Evolutionary conservation across 1,139 yeast genomes (phyloP).

Genomic region (Candida glucosophila): DNA sequence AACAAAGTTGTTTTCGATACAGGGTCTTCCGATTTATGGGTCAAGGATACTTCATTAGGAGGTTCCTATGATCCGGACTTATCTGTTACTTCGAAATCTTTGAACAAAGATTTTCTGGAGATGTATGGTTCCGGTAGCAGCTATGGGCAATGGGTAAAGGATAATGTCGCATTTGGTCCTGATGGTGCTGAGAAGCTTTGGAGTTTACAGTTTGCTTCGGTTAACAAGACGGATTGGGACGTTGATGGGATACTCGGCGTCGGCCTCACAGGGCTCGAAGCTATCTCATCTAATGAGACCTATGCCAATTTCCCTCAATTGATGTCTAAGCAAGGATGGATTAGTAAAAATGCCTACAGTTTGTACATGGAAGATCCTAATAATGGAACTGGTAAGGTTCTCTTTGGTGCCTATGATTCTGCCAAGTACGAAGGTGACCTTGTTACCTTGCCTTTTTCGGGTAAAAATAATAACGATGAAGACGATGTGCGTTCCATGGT

Average conservation of each 20-base stretch:
- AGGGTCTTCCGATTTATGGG: slow-evolving; percentile 31
- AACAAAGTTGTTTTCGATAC: slow-evolving; percentile 10
- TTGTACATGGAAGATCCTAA: slow-evolving; percentile 18
- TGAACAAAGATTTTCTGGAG: slow-evolving; percentile 7
- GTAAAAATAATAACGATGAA: slow-evolving; percentile 1
- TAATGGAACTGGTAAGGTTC: slow-evolving; percentile 15
- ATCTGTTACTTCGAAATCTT: slow-evolving; percentile 7
- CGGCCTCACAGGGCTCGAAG: slow-evolving; percentile 2
- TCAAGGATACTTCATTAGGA: slow-evolving; percentile 8
- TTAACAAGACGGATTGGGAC: slow-evolving; percentile 21
- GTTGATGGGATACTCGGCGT: slow-evolving; percentile 36
- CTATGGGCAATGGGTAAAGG: slow-evolving; percentile 47
- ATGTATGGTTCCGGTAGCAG: slow-evolving; percentile 4
- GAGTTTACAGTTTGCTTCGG: slow-evolving; percentile 39
- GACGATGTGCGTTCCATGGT: slow-evolving; percentile 1
- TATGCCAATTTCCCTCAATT: slow-evolving; percentile 20
- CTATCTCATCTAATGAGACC: slow-evolving; percentile 1
- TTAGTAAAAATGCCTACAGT: slow-evolving; percentile 22
- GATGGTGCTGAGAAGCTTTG: slow-evolving; percentile 11
- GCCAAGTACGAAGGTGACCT: slow-evolving; percentile 24
- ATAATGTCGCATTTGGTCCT: slow-evolving; percentile 26
- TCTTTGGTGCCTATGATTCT: slow-evolving; percentile 23
- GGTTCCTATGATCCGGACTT: slow-evolving; percentile 6
- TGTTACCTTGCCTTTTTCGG: slow-evolving; percentile 4
- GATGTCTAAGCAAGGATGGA: slow-evolving; percentile 18